A percentile compares a stretch with the other conserved stretches of the same genome.
phyloP scores from a whole-genome alignment of 352 stramenopile genomes.

The Phytophthora europaea region DNA sequence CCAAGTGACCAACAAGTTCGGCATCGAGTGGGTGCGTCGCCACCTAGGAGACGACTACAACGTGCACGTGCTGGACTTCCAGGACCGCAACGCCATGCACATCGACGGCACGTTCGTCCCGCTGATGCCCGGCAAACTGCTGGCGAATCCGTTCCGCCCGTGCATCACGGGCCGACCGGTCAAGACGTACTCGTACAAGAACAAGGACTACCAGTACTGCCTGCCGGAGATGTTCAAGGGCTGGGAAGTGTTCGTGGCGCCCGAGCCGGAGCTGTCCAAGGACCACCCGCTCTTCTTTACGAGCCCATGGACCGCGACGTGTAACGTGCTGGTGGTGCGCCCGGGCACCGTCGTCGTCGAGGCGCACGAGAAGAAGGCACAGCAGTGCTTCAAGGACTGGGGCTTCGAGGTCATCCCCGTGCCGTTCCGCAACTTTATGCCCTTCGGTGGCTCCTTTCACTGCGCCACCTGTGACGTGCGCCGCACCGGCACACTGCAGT shows the following conservation, averaged over 20 bases:
- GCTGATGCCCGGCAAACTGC: conserved; percentile 86
- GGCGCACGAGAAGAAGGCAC: conserved; percentile 84
- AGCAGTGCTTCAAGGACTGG: conserved; percentile 90
- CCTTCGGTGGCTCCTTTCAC: conserved; percentile 92
- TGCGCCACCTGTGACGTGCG: conserved; percentile 90
- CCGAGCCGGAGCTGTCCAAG: conserved; percentile 81
- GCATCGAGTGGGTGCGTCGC: conserved; percentile 91
- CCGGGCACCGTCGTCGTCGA: conserved; percentile 87
- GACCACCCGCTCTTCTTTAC: conserved; percentile 92
- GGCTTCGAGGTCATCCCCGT: conserved; percentile 91
- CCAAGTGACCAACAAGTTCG: conserved; percentile 93
- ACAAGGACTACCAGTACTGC: conserved; percentile 89
- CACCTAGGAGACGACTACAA: conserved; percentile 89
- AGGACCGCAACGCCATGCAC: conserved; percentile 93
- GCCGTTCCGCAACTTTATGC: conserved; percentile 93
- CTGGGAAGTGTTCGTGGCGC: conserved; percentile 91
- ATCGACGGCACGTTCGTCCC: conserved; percentile 92
- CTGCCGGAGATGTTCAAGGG: conserved; percentile 93
- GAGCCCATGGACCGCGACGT: conserved; percentile 91
- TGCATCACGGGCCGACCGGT: conserved; percentile 89
- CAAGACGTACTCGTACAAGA: conserved; percentile 92
- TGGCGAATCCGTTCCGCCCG: conserved; percentile 89
- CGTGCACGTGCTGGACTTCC: conserved; percentile 91
- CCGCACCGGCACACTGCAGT: conserved; percentile 84
- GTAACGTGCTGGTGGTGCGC: conserved; percentile 90